Evolutionary conservation across 257 asterid species (phyloP).

Genomic region (Schizonepeta tenuifolia): DNA sequence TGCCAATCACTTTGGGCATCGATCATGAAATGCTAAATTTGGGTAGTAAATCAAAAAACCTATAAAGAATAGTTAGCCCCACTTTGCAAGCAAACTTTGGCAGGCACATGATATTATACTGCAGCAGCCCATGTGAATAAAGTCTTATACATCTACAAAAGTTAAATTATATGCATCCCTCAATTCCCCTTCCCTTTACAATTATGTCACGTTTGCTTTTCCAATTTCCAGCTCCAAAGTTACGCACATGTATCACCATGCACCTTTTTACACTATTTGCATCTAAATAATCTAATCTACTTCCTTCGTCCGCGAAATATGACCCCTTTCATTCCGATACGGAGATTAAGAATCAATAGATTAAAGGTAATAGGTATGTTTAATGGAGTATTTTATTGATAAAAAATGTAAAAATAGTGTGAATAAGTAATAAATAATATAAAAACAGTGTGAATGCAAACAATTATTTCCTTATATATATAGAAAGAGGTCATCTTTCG

Average conservation of each 20-base stretch:
- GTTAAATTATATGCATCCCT: conserved; percentile 36
- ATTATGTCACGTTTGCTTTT: conserved; percentile 43
- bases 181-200: conserved; percentile 32
- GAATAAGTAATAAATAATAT: too few relatives aligned
- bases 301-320: too few relatives aligned
- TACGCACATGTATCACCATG: conserved; percentile 20
- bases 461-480: too few relatives aligned
- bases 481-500: too few relatives aligned
- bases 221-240: conserved; percentile 55
- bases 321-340: too few relatives aligned
- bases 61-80: conserved; percentile 43
- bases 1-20: conserved; percentile 8
- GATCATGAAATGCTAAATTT: conserved; percentile 25
- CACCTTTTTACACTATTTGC: conserved; percentile 5
- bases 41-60: not conserved
- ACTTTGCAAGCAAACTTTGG: conserved; percentile 47
- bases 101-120: conserved; percentile 32
- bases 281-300: conserved; percentile 26
- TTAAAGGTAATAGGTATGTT: too few relatives aligned
- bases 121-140: conserved; percentile 51
- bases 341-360: too few relatives aligned
- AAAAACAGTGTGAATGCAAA: too few relatives aligned
- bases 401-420: too few relatives aligned
- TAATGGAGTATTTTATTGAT: too few relatives aligned
- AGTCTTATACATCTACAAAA: conserved; percentile 17